Evolutionary conservation across 2,329 filamentous ascomycete genomes (phyloP), one percentile per base, ranked within the genome.

Genomic region (Scedosporium apiospermum): DNA sequence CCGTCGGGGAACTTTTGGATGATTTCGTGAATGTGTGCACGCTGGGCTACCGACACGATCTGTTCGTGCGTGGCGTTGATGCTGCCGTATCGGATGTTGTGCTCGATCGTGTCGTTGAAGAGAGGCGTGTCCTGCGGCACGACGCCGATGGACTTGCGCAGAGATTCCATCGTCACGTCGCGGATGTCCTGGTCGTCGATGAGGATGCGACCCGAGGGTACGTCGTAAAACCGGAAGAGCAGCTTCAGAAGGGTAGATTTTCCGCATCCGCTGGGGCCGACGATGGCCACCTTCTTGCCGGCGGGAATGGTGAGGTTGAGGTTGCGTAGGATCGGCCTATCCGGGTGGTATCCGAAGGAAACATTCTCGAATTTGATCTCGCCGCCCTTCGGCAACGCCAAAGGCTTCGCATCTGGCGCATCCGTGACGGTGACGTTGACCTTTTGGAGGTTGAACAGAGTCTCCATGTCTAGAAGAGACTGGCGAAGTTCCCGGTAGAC

Each of bases 401-500:
- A 81, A 0, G 89, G 81, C 70, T 88, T 86, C 0, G 93, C 91
- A 69, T 89, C 79, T 1, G 88, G 83, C 62, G 84, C 81, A 69
- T 99, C 93, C 68, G 85, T 87, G 71, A 99, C 89, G 44, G 84
- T 86, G 12, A 97, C 88, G 68, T 98, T 96, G 71, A 98, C 93
- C 73, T 96, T 98, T 75, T 99, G 95, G 38, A 99, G 81, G 73
- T 91, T 96, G 80, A 99, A 99, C 5, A 99, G 82, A 0, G 95
- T 98, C 76, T 98, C 95, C 95, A 99, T 99, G 73, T 99, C 96
- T 41, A 99, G 81, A 55, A 99, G 81, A 23, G 91, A 96, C 77
- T 99, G 95, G 63, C 95, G 85, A 62, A 99, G 82, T 76, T 99
- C 95, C 68, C 95, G 89, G 73, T 99, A 99, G 12, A 99, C 93